A percentile compares a stretch with the other conserved stretches of the same genome.
These are phyloP conservation scores for Penstemon barbatus DNA, from an alignment of 257 asterid genomes.

Conservation along the genomic window DNA sequence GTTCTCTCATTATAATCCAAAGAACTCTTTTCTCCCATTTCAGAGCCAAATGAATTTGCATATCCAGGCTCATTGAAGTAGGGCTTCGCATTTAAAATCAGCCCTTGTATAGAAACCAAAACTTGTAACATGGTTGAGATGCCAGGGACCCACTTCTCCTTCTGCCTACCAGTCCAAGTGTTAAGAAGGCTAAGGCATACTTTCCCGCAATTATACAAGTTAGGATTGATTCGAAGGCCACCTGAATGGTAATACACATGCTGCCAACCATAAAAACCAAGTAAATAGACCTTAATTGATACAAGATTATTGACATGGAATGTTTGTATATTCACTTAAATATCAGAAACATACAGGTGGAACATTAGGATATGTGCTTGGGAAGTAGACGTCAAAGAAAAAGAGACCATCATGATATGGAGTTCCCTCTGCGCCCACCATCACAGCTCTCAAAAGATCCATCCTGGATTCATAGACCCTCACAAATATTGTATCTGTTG, in stretches of 20 bases:
- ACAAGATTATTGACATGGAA: slow-evolving; percentile 7
- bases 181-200: slow-evolving; percentile 95
- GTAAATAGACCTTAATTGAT: slow-evolving; percentile 12
- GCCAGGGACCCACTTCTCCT: slow-evolving; percentile 84
- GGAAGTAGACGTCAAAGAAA: slow-evolving; percentile 88
- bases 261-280: slow-evolving; percentile 42
- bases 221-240: slow-evolving; percentile 91
- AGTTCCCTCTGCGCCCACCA: slow-evolving; percentile 95
- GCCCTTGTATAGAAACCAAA: slow-evolving; percentile 92
- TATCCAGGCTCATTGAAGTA: slow-evolving; percentile 91
- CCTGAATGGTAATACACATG: slow-evolving; percentile 84
- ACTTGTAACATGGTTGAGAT: slow-evolving; percentile 85
- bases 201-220: slow-evolving; percentile 76
- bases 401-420: slow-evolving; percentile 97
- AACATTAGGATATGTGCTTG: slow-evolving; percentile 68
- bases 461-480: slow-evolving; percentile 86
- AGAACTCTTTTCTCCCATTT: slow-evolving; percentile 54
- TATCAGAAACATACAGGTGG: slow-evolving; percentile 74
- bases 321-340: not conserved
- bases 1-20: slow-evolving; percentile 65
- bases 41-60: slow-evolving; percentile 48
- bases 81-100: slow-evolving; percentile 88
- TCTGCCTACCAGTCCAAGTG: slow-evolving; percentile 74
- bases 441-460: slow-evolving; percentile 93
- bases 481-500: slow-evolving; percentile 72